Evolutionary conservation across 441 rosid species (phyloP).

Genomic region (Capsella rubella): DNA sequence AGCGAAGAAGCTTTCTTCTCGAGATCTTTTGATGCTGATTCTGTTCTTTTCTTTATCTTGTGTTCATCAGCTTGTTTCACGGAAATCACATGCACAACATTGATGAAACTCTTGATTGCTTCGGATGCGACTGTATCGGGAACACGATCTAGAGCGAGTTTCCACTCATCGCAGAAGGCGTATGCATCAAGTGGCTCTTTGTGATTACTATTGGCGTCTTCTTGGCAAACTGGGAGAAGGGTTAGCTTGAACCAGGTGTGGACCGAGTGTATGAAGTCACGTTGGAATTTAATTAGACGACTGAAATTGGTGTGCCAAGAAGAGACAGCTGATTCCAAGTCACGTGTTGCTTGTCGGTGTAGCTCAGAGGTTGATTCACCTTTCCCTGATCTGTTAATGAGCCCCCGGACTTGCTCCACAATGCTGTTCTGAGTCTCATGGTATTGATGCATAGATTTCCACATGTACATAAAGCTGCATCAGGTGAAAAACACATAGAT

Average conservation of each 20-base stretch:
- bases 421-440: slow-evolving; percentile 84
- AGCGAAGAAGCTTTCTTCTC: slow-evolving; percentile 90
- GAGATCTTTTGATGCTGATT: slow-evolving; percentile 78
- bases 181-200: slow-evolving; percentile 56
- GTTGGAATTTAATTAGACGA: slow-evolving; percentile 75
- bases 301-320: slow-evolving; percentile 91
- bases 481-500: slow-evolving; percentile 26
- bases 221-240: slow-evolving; percentile 73
- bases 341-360: slow-evolving; percentile 90
- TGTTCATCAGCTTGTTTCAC: slow-evolving; percentile 78
- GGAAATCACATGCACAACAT: slow-evolving; percentile 77
- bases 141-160: slow-evolving; percentile 82
- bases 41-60: slow-evolving; percentile 78
- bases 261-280: slow-evolving; percentile 72
- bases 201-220: slow-evolving; percentile 46
- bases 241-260: slow-evolving; percentile 93
- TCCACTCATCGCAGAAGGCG: slow-evolving; percentile 91
- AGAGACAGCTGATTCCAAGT: slow-evolving; percentile 83
- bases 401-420: slow-evolving; percentile 94
- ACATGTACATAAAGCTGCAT: slow-evolving; percentile 95
- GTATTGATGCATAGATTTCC: slow-evolving; percentile 85
- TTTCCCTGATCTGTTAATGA: slow-evolving; percentile 67
- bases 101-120: slow-evolving; percentile 93
- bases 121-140: slow-evolving; percentile 96
- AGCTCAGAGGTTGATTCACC: slow-evolving; percentile 90